Percentiles rank a stretch among this genome's conserved stretches.
phyloP scores from a whole-genome alignment of 140 eudicot species.

The Senecio squalidus region DNA sequence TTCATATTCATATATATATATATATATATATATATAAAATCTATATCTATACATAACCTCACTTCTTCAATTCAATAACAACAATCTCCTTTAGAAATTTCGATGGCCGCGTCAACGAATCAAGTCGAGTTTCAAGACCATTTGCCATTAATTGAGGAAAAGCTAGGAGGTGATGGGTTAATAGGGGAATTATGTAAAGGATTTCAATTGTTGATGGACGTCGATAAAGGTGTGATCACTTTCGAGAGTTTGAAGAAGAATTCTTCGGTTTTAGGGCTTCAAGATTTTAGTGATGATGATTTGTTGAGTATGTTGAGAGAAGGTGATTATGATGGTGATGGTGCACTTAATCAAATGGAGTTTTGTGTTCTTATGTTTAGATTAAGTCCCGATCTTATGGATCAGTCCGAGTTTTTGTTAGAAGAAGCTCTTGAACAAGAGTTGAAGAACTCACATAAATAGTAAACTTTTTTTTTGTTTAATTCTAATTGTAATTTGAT shows the following conservation, averaged over 20 bases:
- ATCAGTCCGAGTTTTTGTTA: constrained; percentile 55
- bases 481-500: background rate
- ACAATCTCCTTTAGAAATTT: background rate
- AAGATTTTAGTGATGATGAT: constrained; percentile 54
- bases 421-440: constrained; percentile 55
- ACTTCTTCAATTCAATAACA: background rate
- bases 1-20: constrained; percentile 11
- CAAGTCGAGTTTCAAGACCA: constrained; percentile 38
- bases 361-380: constrained; percentile 89
- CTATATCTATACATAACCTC: background rate
- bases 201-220: constrained; percentile 57
- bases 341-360: constrained; percentile 70
- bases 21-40: background rate
- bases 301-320: constrained; percentile 57
- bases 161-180: constrained; percentile 70
- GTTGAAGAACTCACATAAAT: constrained; percentile 13
- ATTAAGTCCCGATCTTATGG: constrained; percentile 79
- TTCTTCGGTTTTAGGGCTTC: constrained; percentile 55
- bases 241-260: constrained; percentile 69
- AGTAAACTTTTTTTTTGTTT: background rate
- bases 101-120: constrained; percentile 17
- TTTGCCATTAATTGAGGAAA: constrained; percentile 74
- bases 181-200: constrained; percentile 78
- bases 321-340: constrained; percentile 84
- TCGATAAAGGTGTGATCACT: constrained; percentile 67